Base-by-base conservation (phyloP, 805 yeast species). In the Hanseniaspora vineae region DNA sequence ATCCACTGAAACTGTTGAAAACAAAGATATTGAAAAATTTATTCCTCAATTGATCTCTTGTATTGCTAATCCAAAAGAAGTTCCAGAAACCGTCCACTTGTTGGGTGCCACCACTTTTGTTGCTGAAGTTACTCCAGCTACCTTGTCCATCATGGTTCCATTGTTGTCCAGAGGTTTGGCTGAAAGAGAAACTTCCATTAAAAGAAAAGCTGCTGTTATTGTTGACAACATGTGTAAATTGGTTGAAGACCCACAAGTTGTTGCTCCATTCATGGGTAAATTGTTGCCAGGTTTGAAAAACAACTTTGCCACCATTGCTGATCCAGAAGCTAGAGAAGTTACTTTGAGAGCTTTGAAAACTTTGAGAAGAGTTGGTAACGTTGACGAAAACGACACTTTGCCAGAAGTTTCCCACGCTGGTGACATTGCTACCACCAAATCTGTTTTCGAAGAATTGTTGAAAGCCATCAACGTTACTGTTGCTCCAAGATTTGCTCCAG, bases 221-320 rank as follows among this genome's bases (percentile, higher is more conserved):
- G 84, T 90, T 66, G 99, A 92, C 73, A 92, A 92, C 95, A 92
- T 92, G 99, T 92, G 98, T 85, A 92, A 92, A 76, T 86, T 92
- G 73, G 99, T 92, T 77, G 98, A 92, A 70, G 98, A 92, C 71
- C 98, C 98, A 62, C 97, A 92, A 77, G 94, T 92, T 68, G 95
- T 92, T 74, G 99, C 97, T 78, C 98, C 99, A 59, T 92, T 92
- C 86, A 76, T 92, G 83, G 76, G 77, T 73, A 84, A 83, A 69
- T 81, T 92, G 66, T 84, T 87, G 78, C 99, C 99, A 69, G 85
- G 96, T 66, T 78, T 92, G 73, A 86, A 86, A 81, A 71, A 81
- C 69, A 92, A 92, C 85, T 80, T 82, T 76, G 74, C 84, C 66
- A 87, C 85, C 77, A 89, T 92, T 75, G 98, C 98, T 72, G 98